phyloP scores from a whole-genome alignment of 2,329 filamentous ascomycete genomes.

The Exophiala calicioides region DNA sequence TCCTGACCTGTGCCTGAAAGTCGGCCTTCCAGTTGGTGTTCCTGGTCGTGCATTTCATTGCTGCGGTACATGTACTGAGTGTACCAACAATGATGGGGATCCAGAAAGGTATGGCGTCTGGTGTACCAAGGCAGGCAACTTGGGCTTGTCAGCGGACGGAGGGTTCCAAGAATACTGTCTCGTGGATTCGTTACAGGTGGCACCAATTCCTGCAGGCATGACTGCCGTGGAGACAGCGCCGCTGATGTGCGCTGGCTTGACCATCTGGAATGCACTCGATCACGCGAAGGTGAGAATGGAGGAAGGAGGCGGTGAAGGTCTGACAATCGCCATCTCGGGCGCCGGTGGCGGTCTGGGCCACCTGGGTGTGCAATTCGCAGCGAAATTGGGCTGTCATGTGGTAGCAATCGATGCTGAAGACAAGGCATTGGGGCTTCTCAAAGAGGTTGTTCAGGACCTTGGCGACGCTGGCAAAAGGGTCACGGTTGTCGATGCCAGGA shows the following conservation, averaged over 20 bases:
- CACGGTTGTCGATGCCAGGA: constrained; percentile 42
- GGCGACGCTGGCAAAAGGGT: constrained; percentile 26
- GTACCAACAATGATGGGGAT: constrained; percentile 35
- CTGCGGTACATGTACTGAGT: constrained; percentile 15
- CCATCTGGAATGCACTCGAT: constrained; percentile 44
- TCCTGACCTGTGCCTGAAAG: constrained; percentile 1
- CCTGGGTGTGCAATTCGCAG: constrained; percentile 34
- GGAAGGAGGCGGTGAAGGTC: neutral
- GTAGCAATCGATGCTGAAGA: constrained; percentile 38
- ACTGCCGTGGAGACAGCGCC: constrained; percentile 40
- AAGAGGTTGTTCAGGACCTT: constrained; percentile 29
- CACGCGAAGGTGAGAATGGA: constrained; percentile 18
- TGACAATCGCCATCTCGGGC: constrained; percentile 39
- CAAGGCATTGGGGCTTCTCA: constrained; percentile 18
- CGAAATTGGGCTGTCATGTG: constrained; percentile 37
- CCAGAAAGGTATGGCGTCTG: constrained; percentile 15
- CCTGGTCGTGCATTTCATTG: constrained; percentile 12
- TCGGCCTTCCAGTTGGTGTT: constrained; percentile 8
- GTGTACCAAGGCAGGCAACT: constrained; percentile 14
- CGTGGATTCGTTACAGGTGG: constrained; percentile 29
- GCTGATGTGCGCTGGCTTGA: constrained; percentile 47
- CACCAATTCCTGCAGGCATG: constrained; percentile 35
- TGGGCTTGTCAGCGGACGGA: constrained; percentile 14
- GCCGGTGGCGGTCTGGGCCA: constrained; percentile 37
- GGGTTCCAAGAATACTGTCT: constrained; percentile 31